Base-by-base conservation (phyloP, 148 eudicot genomes). In the Rhododendron henanense region DNA sequence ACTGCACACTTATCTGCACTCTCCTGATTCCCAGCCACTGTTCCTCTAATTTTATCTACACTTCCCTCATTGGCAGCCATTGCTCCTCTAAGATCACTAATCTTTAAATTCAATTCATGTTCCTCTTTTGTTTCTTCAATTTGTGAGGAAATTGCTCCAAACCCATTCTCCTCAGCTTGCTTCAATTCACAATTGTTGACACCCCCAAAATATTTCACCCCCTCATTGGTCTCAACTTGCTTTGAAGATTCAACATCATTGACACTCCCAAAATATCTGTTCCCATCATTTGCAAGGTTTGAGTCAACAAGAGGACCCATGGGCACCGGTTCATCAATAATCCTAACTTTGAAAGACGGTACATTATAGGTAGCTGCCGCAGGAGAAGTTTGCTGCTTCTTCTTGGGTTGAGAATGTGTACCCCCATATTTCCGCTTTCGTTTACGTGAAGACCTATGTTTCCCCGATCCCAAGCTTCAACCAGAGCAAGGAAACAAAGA, bases 341-440 rank as follows among this genome's bases (percentile, higher is more conserved):
- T 82, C 74, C 87, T 82, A 21, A 94, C 85, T 88, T 81, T 90
- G 33, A 84, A 86, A 44, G 89, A 87, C 8, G 89, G 88, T 88
- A 88, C 87, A 84, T 89, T 90, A 87, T 93, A 91, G 84, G 90
- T 93, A 83, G 94, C 91, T 59, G 91, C 92, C 33, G 92, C 90
- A 86, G 95, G 94, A 83, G 96, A 90, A 86, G 87, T 84, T 69
- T 91, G 93, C 91, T 90, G 92, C 85, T 94, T 97, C 93, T 95
- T 93, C 93, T 95, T 94, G 63, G 93, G 88, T 85, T 92, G 95
- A 74, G 92, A 87, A 41, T 61, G 83, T 28, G 88, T 73, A n/a
- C 28, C 86, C 50, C 84, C 85, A 85, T 83, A 85, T 89, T 91
- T 97, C 82, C 95, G 95, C 87, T 91, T 97, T 59, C 98, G 92